phyloP scores from a whole-genome alignment of 345 rosid species.

The Brassica nigra region DNA sequence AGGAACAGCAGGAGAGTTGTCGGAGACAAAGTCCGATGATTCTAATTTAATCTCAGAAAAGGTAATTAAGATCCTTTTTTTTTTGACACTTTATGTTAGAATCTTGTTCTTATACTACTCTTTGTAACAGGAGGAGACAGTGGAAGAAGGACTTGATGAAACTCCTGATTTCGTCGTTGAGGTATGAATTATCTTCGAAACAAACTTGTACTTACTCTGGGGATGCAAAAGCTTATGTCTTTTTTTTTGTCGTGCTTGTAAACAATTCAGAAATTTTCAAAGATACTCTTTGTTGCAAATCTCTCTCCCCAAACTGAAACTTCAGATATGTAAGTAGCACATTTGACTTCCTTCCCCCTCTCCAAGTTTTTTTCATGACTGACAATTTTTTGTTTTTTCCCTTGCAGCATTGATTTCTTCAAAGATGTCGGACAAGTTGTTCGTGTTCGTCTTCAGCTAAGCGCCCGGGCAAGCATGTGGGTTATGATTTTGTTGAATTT shows the following conservation, averaged over 20 bases:
- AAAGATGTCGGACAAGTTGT: conserved; percentile 13
- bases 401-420: conserved; percentile 7
- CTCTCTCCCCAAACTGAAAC: neutral
- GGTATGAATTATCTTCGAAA: neutral
- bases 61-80: neutral
- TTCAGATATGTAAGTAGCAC: conserved; percentile 10
- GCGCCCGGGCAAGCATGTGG: neutral
- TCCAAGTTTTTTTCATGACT: neutral
- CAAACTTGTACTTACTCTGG: neutral
- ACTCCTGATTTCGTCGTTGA: neutral
- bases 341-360: neutral
- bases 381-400: neutral
- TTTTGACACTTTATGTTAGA: neutral
- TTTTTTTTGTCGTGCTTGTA: neutral
- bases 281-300: neutral
- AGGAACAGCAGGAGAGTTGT: neutral
- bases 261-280: neutral
- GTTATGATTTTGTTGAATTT: neutral
- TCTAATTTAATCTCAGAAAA: neutral
- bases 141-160: neutral
- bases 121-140: neutral
- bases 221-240: neutral
- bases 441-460: neutral
- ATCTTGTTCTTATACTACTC: neutral
- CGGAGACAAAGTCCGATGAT: neutral